Evolutionary conservation across 352 stramenopile species (phyloP), one percentile per base, ranked within the genome.

Genomic region (Globisporangium middletonii): DNA sequence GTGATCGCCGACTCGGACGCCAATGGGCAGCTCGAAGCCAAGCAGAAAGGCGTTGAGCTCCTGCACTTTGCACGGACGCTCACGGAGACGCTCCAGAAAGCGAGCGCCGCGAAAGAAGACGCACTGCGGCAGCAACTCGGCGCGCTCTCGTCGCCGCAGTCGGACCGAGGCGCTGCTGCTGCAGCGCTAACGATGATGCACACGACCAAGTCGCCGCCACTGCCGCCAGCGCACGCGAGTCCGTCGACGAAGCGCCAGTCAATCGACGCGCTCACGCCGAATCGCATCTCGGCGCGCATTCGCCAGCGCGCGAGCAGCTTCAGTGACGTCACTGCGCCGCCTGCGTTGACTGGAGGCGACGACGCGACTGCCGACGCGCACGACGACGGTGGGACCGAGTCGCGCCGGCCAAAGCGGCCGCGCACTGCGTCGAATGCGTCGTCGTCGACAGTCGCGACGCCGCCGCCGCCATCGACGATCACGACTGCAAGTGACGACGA

Each of bases 11-110:
- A 84, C 30, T 74, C 77, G 4, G 78, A 88, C 51, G 64, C 67
- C 38, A 68, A 64, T 4, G 71, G 76, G 44, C 72, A 77, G 45
- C 57, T 64, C 1, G 82, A 89, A 46, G 77, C 76, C 33, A 82
- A 79, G 53, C 75, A 87, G 7, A 92, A 92, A 51, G 79, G 79
- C 13, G 67, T 89, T 8, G 82, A 92, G 62, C 57, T 92, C 57
- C 68, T 89, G 30, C 79, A 89, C 38, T 92, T 92, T 64, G 75
- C 79, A 26, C 70, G 81, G 46, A 89, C 77, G 3, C 52, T 92
- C 19, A 89, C 79, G 0, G 82, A 89, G 54, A 90, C 82, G 19
- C 53, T 92, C 23, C 73, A 78, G 0, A 86, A 89, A 57, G 75
- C 77, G 18, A 89, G 79, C 47, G 47, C 82, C 13, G 83, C 86